Base-by-base conservation (phyloP, 371 early-diverging fungal genomes). In the Mortierella sp. region DNA sequence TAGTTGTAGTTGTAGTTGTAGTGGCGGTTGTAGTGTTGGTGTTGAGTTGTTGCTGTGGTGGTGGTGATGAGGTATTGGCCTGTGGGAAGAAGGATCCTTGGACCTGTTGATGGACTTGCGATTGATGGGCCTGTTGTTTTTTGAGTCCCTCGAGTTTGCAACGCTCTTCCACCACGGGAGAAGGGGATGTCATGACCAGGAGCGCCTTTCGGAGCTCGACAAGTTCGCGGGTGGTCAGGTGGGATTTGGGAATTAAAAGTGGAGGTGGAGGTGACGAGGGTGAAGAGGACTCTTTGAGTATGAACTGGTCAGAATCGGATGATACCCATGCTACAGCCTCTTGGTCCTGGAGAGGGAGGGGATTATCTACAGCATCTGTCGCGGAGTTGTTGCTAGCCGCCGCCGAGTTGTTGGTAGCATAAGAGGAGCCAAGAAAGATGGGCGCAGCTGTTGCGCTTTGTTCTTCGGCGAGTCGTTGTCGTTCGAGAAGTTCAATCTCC, bases 141-240 rank as follows among this genome's bases (percentile, higher is more conserved):
- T 87, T 90, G 66, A 92, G 88, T 24, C 87, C 88, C 68, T 92
- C 89, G 48, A 92, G 85, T 66, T 90, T 89, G 68, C 88, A 91
- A 66, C 92, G 89, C 68, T 91, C 90, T 79, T 90, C 90, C 67
- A 91, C 74, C 2, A 91, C 87, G 45, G 89, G 87, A 5, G 90
- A 88, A 70, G 89, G 90, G 9, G 91, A 85, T 24, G 87, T 88
- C 65, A 92, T 79, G 44, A 91, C 88, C 22, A 88, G 78, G 52
- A 92, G 76, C 10, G 92, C 91, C 24, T 88, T 90, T 65, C 91
- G 87, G 19, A 92, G 88, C 69, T 91, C 91, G 50, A 88, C 86
- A 45, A 89, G 82, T 77, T 91, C 90, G 68, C 88, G 80, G 34
- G 87, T 86, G n/a, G 91, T 87, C 69, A 92, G 80, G 2, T 68